Evolutionary conservation across 2,329 filamentous ascomycete genomes (phyloP), one percentile per base, ranked within the genome.

Genomic region (Phialophora chinensis): DNA sequence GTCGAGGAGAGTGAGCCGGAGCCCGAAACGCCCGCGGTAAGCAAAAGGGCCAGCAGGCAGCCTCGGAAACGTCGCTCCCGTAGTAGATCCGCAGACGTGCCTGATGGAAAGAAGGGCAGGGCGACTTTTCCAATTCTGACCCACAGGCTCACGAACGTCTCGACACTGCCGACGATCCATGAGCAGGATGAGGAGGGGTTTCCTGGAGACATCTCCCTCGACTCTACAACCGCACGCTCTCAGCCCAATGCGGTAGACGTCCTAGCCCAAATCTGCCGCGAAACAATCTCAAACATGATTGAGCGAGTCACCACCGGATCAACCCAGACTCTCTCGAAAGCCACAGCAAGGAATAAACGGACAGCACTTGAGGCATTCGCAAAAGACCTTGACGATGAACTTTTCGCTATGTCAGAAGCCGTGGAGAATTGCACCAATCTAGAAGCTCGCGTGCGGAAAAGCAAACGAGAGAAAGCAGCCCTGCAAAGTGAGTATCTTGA

Each of bases 241-340:
- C 79, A 75, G 23, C 80, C 85, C 63, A 86, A 84, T 62, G 79
- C 80, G 1, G 83, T 83, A 47, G 84, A 86, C 63, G 83, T 85
- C 1, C 79, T 85, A 25, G 73, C 80, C 69, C 78, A 85, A 75
- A 75, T 83, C 60, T 82, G 84, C 62, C 79, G 81, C 64, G 83
- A 85, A 66, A 81, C 80, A 1, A 77, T 85, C 20, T 79, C 77
- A 78, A 70, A 79, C 77, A 42, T 79, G 79, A 65, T 80, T 81
- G 66, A 77, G 78, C 66, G 82, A 80, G 63, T 75, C 82, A 38
- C 76, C 77, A 38, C 76, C 77, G 29, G 11, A 11, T 60, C 33
- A 53, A 20, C 56, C 10, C 49, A 52, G 49, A 44, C 38, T 23
- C 53, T 47, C 2, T 53, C 60, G 42, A 60, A 63, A n/a, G 47